Percentiles rank a stretch among this genome's conserved stretches.
These are phyloP conservation scores for Leccinum huronense DNA, from an alignment of 1,284 basidiomycete genomes.

Conservation along the genomic window DNA sequence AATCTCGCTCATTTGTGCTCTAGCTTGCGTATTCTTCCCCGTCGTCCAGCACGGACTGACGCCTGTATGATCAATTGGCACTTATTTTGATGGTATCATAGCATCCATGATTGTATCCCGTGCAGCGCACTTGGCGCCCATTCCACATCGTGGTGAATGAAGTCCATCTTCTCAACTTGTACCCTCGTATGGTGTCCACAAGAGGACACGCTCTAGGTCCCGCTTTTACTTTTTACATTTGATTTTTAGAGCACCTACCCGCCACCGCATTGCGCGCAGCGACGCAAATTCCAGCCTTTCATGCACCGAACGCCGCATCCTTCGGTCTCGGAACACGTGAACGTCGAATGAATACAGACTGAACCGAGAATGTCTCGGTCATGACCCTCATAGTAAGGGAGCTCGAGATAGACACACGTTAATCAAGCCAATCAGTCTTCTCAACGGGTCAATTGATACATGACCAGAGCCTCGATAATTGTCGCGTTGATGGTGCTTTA, in stretches of 20 bases:
- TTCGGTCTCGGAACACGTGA: not conserved
- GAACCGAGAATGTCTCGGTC: slow-evolving; percentile 49
- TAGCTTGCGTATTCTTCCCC: slow-evolving; percentile 3
- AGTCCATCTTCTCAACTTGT: not conserved
- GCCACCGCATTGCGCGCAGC: not conserved
- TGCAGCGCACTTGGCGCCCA: not conserved
- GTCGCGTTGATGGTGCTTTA: not conserved
- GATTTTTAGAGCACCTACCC: not conserved
- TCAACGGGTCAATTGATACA: not conserved
- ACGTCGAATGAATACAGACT: slow-evolving; percentile 28
- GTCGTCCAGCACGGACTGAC: not conserved
- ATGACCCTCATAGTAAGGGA: slow-evolving; percentile 51
- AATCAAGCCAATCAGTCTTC: not conserved
- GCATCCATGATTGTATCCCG: slow-evolving; percentile 8
- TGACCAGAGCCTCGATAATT: not conserved
- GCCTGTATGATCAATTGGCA: not conserved
- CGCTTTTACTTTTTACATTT: not conserved
- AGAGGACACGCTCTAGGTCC: not conserved
- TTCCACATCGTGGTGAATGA: not conserved
- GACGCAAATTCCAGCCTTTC: not conserved
- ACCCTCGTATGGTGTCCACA: not conserved
- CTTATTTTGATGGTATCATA: slow-evolving; percentile 5
- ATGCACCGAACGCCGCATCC: not conserved
- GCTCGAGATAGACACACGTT: slow-evolving; percentile 42
- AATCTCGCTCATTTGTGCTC: slow-evolving; percentile 23